These are phyloP conservation scores for Exutisphaerella laricina DNA, from an alignment of 2,329 filamentous ascomycete genomes.

Conservation along the genomic window DNA sequence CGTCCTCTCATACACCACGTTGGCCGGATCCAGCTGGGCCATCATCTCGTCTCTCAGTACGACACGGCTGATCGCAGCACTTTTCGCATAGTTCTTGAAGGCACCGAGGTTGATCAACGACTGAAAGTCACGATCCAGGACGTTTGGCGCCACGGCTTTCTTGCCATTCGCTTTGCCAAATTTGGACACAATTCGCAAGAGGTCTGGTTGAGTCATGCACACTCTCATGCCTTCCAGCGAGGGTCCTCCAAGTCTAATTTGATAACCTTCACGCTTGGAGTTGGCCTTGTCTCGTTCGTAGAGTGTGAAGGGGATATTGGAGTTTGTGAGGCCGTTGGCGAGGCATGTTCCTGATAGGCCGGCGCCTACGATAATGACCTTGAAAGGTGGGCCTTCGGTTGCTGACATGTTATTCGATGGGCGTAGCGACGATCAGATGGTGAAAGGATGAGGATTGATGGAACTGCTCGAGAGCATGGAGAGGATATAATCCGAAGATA, in stretches of 20 bases:
- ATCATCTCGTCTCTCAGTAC: conserved; percentile 1
- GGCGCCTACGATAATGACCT: neutral
- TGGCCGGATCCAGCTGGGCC: neutral
- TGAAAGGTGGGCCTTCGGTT: neutral
- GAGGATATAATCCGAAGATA: too few species aligned
- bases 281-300: neutral
- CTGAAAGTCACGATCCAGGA: neutral
- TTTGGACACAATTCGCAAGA: neutral
- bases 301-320: neutral
- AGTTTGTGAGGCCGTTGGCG: neutral
- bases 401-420: neutral
- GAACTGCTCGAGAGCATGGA: too few species aligned
- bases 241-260: neutral
- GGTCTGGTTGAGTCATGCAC: neutral
- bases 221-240: neutral
- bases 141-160: neutral
- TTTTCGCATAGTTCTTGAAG: neutral
- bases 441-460: too few species aligned
- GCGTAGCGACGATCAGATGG: too few species aligned
- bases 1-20: neutral
- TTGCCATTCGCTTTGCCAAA: neutral
- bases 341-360: neutral
- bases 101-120: neutral
- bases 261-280: neutral
- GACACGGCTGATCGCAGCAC: neutral